These are phyloP conservation scores for Cladosporium halotolerans DNA, from an alignment of 2,329 filamentous ascomycete species.

Conservation along the genomic window DNA sequence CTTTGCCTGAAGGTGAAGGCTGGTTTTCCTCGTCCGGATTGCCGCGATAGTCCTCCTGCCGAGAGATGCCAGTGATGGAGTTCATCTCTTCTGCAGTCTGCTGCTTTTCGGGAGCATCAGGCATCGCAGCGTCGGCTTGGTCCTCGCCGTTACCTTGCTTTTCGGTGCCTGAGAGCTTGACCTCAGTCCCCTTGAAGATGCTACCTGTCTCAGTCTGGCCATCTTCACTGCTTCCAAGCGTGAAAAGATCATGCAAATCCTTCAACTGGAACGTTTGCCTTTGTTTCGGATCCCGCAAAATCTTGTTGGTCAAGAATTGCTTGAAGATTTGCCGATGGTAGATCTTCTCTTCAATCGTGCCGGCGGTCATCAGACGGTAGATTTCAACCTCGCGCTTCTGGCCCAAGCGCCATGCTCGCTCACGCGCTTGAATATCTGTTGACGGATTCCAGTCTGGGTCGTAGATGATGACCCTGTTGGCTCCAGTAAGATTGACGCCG, in stretches of 20 bases:
- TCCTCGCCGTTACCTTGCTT: constrained; percentile 21
- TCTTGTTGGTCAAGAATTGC: constrained; percentile 94
- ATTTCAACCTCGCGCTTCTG: constrained; percentile 95
- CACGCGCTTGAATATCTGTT: constrained; percentile 88
- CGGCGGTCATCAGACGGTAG: constrained; percentile 94
- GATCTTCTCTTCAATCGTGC: constrained; percentile 98
- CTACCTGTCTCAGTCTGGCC: constrained; percentile 75
- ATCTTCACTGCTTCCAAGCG: constrained; percentile 59
- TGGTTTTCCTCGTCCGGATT: constrained; percentile 22
- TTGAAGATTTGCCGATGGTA: constrained; percentile 99
- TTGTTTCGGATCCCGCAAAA: constrained; percentile 89
- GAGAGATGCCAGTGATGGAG: constrained; percentile 30
- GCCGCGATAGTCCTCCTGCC: constrained; percentile 38
- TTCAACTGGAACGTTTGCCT: constrained; percentile 83
- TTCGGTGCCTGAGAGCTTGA: constrained; percentile 47
- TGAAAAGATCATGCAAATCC: constrained; percentile 89
- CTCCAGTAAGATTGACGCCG: constrained; percentile 89
- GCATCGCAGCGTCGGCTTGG: constrained; percentile 24
- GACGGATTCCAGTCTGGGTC: constrained; percentile 99
- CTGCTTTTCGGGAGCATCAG: constrained; percentile 21
- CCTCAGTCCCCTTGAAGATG: constrained; percentile 81
- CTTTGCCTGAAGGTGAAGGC: constrained; percentile 14
- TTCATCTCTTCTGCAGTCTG: constrained; percentile 12
- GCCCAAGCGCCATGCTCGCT: constrained; percentile 90
- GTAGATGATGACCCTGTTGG: constrained; percentile 93